Evolutionary conservation across 192 early-diverging fungal species (phyloP), one percentile per base, ranked within the genome.

Genomic region (Linnemannia hyalina): DNA sequence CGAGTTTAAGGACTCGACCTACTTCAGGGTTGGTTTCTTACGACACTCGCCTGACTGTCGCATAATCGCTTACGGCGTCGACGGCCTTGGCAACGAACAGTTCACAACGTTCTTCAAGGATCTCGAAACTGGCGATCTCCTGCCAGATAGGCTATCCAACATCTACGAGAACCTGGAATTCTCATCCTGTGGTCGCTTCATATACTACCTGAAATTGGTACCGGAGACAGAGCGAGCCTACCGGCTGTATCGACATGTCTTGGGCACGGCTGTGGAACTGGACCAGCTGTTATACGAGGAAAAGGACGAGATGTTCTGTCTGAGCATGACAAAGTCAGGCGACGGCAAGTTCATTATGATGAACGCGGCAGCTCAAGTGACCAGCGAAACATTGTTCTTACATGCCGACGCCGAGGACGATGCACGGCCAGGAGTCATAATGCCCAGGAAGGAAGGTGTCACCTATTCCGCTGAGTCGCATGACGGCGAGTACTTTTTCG

Each of bases 231-330:
- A 93, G 52, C 70, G 93, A 3, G 90, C 92, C 20, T 91, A 92
- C 75, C 72, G 89, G 42, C 44, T 92, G 29, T 90, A 82, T 78
- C 82, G 92, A 40, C 93, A 93, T 47, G 49, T 70, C 38, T 69
- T 93, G 23, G 92, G 91, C 6, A 81, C 82, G 1, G 63, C 83
- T 54, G 89, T 89, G 0, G 69, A 75, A 13, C 23, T 29, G 23
- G 93, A 93, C 57, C 83, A 80, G 23, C 26, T 91, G 8, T 41
- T 93, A 13, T 93, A 88, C 55, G 89, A 93, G 40, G 92, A 93
- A 68, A 73, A 35, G 26, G 93, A 93, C 80, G 93, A 93, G 75
- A 93, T 92, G 93, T 93, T 90, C 41, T 93, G 89, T 60, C 54
- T 93, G n/a, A 85, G 90, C 16, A 55, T 93, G 75, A 89, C 90